Base-by-base conservation (phyloP, 2,329 filamentous ascomycete genomes). In the Aspergillus nomiae region DNA sequence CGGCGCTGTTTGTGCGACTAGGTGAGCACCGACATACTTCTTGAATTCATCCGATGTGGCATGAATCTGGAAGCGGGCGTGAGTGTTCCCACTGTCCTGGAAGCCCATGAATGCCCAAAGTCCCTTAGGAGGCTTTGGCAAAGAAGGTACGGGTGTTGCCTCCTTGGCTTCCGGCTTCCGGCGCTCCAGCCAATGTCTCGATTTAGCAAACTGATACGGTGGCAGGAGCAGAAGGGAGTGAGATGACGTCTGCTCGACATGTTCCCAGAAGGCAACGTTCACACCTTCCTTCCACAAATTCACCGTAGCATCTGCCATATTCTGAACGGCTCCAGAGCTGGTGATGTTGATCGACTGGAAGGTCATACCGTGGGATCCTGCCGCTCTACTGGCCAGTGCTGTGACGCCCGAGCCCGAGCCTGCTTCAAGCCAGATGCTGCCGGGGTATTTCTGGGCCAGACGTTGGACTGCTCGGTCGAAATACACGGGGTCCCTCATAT, bases 401-500 rank as follows among this genome's bases (percentile, higher is more conserved):
- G 65, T 67, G 5, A 67, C 59, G 1, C 72, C 67, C 1, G 76
- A 76, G 58, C 69, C 73, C 5, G 76, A 78, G 0, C 82, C 82
- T 0, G 79, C 81, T 62, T 85, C 83, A 0, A 83, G 72, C 60
- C 69, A 83, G 21, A 28, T 48, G 24, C 45, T 48, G 4, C 24
- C 28, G 4, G 45, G 45, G 28, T 73, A 67, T 10, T 71, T 58
- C 9, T 75, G 60, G 0, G 72, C 65, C 0, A 85, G 64, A 0
- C 82, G 67, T 28, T 78, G 67, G 0, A 84, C 62, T 0, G 80
- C 84, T 8, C 82, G 71, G n/a, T 72, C 46, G 68, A 85, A 85
- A 65, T 73, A 83, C 0, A 86, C 83, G 0, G 83, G 80, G 0
- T 77, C 43, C 1, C 82, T 65, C 68, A 81, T 77, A 57, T 85